Conservation (phyloP, 169 alveolate genomes). For the Theileria annulata region DNA sequence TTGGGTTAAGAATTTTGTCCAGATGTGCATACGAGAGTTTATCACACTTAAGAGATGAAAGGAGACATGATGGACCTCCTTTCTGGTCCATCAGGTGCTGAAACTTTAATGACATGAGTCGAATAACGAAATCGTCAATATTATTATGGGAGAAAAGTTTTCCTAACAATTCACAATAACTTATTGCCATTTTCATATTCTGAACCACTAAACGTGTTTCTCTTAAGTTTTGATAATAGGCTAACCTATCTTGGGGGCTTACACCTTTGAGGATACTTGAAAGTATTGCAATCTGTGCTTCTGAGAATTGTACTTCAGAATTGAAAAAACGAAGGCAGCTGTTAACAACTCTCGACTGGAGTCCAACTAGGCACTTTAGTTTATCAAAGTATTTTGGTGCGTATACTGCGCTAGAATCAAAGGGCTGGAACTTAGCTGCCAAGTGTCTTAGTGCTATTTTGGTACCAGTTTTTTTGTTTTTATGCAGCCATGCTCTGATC, state of each 20-base stretch:
- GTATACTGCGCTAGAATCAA: constrained; percentile 39
- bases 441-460: constrained; percentile 55
- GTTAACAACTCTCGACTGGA: constrained; percentile 53
- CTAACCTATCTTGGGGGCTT: constrained; percentile 27
- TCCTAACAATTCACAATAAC: constrained; percentile 14
- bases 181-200: constrained; percentile 43
- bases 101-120: constrained; percentile 33
- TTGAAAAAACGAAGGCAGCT: constrained; percentile 66
- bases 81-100: constrained; percentile 46
- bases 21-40: constrained; percentile 24
- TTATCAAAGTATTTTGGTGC: constrained; percentile 41
- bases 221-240: constrained; percentile 48
- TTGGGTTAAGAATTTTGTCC: constrained; percentile 28
- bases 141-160: constrained; percentile 16
- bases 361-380: constrained; percentile 54
- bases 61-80: constrained; percentile 56
- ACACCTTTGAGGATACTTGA: constrained; percentile 28
- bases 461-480: constrained; percentile 21
- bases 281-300: constrained; percentile 40
- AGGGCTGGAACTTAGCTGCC: constrained; percentile 69
- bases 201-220: constrained; percentile 61
- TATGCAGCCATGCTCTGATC: constrained; percentile 64
- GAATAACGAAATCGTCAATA: constrained; percentile 39
- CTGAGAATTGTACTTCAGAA: constrained; percentile 54
- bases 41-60: constrained; percentile 40